phyloP scores from a whole-genome alignment of 208 protist genomes.

The Trypanosoma boissoni region DNA sequence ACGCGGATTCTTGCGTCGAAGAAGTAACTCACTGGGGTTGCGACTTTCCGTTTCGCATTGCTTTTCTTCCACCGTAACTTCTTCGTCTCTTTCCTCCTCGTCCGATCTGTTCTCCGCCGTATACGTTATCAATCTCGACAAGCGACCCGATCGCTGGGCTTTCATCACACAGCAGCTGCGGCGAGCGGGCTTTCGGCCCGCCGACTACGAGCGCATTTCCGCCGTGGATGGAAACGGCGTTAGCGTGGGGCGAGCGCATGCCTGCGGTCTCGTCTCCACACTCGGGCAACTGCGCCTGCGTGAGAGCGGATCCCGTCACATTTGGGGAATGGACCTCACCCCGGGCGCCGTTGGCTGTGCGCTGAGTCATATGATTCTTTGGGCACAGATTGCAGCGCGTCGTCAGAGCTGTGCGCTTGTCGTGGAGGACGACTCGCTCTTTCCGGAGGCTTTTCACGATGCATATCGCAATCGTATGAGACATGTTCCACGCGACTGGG shows the following conservation, averaged over 20 bases:
- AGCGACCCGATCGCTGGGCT: slow-evolving; percentile 60
- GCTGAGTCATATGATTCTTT: slow-evolving; percentile 68
- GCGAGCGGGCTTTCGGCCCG: slow-evolving; percentile 26
- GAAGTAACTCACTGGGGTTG: no score
- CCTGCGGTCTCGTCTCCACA: slow-evolving; percentile 51
- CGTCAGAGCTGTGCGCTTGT: slow-evolving; percentile 30
- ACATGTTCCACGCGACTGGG: slow-evolving; percentile 60
- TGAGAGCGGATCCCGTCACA: slow-evolving; percentile 29
- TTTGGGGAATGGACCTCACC: slow-evolving; percentile 89
- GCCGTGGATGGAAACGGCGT: slow-evolving; percentile 50
- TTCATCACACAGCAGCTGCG: slow-evolving; percentile 37
- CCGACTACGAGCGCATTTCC: slow-evolving; percentile 34
- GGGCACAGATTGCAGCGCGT: slow-evolving; percentile 55
- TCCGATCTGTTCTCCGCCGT: slow-evolving; percentile 22
- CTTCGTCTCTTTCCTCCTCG: neutral
- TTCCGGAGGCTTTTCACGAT: slow-evolving; percentile 35
- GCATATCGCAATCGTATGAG: slow-evolving; percentile 21
- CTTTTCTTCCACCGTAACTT: slow-evolving; percentile 26
- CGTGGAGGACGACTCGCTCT: slow-evolving; percentile 58
- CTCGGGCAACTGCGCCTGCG: slow-evolving; percentile 50
- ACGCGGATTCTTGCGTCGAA: no score
- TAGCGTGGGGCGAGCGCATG: slow-evolving; percentile 25
- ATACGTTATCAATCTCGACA: slow-evolving; percentile 70
- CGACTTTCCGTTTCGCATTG: slow-evolving; percentile 16
- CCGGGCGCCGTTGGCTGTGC: slow-evolving; percentile 77